phyloP scores from a whole-genome alignment of 192 early-diverging fungal species.

The Entomortierella parvispora region DNA sequence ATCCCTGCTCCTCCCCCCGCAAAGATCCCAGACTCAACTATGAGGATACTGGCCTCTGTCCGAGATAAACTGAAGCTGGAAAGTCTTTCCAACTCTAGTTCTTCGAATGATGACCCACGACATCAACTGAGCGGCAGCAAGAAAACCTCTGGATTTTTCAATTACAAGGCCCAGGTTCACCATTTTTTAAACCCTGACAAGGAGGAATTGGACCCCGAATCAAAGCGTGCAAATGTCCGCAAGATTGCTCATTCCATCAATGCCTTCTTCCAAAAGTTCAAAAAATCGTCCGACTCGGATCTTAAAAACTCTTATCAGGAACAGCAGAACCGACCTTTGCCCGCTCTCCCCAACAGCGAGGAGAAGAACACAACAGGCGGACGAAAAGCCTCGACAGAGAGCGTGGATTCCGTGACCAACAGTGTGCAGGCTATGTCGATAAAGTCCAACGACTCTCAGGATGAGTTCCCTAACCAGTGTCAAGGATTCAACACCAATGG shows the following conservation, averaged over 20 bases:
- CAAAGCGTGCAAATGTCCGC: slow-evolving; percentile 14
- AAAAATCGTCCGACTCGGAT: slow-evolving; percentile 7
- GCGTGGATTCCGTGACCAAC: slow-evolving; percentile 19
- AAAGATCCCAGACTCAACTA: slow-evolving; percentile 41
- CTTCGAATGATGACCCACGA: slow-evolving; percentile 1
- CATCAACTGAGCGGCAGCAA: slow-evolving; percentile 2
- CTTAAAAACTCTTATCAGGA: neutral
- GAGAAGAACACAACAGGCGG: neutral
- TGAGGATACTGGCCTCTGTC: slow-evolving; percentile 13
- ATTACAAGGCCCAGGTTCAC: slow-evolving; percentile 28
- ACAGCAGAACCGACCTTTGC: slow-evolving; percentile 15
- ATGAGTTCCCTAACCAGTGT: slow-evolving; percentile 44
- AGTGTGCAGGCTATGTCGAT: slow-evolving; percentile 15
- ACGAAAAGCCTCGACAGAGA: slow-evolving; percentile 6
- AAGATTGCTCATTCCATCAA: slow-evolving; percentile 6
- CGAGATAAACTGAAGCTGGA: slow-evolving; percentile 13
- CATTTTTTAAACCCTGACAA: slow-evolving; percentile 11
- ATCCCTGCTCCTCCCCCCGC: slow-evolving; percentile 25
- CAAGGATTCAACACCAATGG: slow-evolving; percentile 44
- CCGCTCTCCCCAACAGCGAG: slow-evolving; percentile 10
- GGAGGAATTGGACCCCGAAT: slow-evolving; percentile 7
- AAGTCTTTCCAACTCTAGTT: neutral
- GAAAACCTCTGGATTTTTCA: slow-evolving; percentile 25
- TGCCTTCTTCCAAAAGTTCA: slow-evolving; percentile 12
- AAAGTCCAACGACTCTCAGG: slow-evolving; percentile 10